Evolutionary conservation across 345 rosid genomes (phyloP).

Genomic region (Pugionium dolabratum): DNA sequence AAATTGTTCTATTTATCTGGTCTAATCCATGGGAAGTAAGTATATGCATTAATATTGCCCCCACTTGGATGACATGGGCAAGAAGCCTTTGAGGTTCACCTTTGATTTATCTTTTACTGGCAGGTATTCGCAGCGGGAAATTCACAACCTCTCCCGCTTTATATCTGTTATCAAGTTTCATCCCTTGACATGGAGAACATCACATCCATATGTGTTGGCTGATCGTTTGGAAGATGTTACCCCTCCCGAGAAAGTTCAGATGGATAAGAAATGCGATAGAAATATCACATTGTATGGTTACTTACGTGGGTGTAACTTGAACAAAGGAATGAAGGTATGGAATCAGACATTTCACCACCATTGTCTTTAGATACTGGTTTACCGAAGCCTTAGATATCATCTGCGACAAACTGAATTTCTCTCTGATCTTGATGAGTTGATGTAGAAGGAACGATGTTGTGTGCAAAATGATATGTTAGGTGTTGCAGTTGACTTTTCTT

Average conservation of each 20-base stretch:
- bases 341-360: constrained; percentile 7
- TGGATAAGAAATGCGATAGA: constrained; percentile 70
- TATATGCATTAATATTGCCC: constrained; percentile 22
- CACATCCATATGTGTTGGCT: constrained; percentile 75
- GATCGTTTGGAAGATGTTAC: constrained; percentile 90
- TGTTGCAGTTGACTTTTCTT: constrained; percentile 22
- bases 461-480: constrained; percentile 15
- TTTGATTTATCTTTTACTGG: constrained; percentile 24
- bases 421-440: constrained; percentile 9
- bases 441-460: background rate
- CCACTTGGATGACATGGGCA: constrained; percentile 15
- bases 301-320: constrained; percentile 83
- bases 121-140: constrained; percentile 72
- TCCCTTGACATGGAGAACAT: constrained; percentile 78
- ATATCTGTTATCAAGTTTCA: constrained; percentile 74
- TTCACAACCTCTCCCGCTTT: constrained; percentile 73
- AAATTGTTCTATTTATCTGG: constrained; percentile 80
- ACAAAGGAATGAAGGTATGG: constrained; percentile 70
- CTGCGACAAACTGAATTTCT: background rate
- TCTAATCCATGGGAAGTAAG: constrained; percentile 73
- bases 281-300: constrained; percentile 75
- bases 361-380: constrained; percentile 9
- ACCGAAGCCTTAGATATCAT: background rate
- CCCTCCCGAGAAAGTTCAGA: constrained; percentile 61
- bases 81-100: constrained; percentile 18